Base-by-base conservation (phyloP, 1,284 basidiomycete genomes). In the Microbotryomycetes sp. region DNA sequence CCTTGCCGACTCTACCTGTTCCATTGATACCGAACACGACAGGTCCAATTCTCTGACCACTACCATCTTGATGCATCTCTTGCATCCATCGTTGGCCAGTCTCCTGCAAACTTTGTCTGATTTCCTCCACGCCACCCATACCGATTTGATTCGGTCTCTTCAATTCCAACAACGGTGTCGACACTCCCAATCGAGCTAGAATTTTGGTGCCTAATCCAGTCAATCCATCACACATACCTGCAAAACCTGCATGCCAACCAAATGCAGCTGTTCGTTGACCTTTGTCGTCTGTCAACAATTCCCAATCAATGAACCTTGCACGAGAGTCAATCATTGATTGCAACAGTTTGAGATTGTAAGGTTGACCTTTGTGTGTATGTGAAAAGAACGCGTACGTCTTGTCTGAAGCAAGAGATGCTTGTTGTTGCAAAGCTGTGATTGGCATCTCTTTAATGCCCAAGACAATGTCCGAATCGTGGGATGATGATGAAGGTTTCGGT, bases 401-500 rank as follows among this genome's bases (percentile, higher is more conserved):
- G 22, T 62, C 54, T 12, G 45, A 45, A 23, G 62, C 53, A 15
- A 54, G 60, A 2, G 56, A 52, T 23, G 70, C 49, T 5, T 75
- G 61, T 3, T 59, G 36, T n/a, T 72, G 64, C n/a, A 91, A 78
- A 66, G 84, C 81, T 36, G 77, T 58, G 4, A 89, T 75, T 3
- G 87, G 86, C 0, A 87, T 84, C 75, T 94, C 91, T 73, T 94
- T 94, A 75, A 94, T 90, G 1, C 90, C 91, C 4, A 92, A 73
- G 25, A 90, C 76, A 51, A 94, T 82, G 70, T 91, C 84, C 25
- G 54, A 61, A 4, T 23, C 22, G 1, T 30, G 32, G 1, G 28
- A 26, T n/a, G 59, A 49, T 9, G 36, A 12, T 42, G 36, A 19
- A n/a, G n/a, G n/a, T n/a, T 1, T 87, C 84, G 19, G 82, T 78